Percentiles rank a stretch among this genome's conserved stretches.
phyloP scores from a whole-genome alignment of 2,329 filamentous ascomycete species.

The Waltergamsia citrina region DNA sequence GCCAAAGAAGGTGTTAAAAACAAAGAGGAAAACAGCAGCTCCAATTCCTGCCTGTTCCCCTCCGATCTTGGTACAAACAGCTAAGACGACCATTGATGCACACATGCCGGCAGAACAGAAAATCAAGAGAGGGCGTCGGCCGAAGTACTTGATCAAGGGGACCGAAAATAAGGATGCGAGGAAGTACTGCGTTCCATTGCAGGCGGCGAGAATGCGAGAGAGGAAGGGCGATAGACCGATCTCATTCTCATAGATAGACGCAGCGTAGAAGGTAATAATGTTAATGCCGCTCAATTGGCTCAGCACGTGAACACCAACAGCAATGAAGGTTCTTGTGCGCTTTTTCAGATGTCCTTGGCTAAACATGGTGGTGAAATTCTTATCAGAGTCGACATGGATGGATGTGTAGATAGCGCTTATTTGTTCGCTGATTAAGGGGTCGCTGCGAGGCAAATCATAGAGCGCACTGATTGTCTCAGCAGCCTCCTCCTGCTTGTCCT shows the following conservation, averaged over 20 bases:
- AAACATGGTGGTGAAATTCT: constrained; percentile 10
- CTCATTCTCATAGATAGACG: constrained; percentile 31
- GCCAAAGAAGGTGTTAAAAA: constrained; percentile 58
- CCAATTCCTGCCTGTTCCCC: constrained; percentile 5
- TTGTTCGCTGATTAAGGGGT: constrained; percentile 2
- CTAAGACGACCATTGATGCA: constrained; percentile 6
- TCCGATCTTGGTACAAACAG: constrained; percentile 4
- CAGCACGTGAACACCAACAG: constrained; percentile 14
- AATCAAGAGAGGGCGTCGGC: constrained; percentile 28
- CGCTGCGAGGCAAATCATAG: not conserved
- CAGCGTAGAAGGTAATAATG: constrained; percentile 26
- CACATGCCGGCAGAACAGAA: constrained; percentile 1
- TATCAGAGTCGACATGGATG: constrained; percentile 12
- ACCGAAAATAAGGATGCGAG: constrained; percentile 30
- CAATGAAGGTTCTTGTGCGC: constrained; percentile 14
- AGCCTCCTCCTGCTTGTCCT: constrained; percentile 16
- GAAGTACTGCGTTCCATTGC: constrained; percentile 37
- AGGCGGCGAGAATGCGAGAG: constrained; percentile 40
- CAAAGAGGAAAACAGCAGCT: constrained; percentile 40
- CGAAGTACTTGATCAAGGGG: constrained; percentile 35
- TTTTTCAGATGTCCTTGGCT: constrained; percentile 6
- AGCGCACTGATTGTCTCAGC: constrained; percentile 38
- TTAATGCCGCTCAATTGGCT: constrained; percentile 41
- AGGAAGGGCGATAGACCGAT: constrained; percentile 29
- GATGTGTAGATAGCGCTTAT: constrained; percentile 8